Conservation (phyloP, 2,329 filamentous ascomycete species). For the Fusarium nelsonii region DNA sequence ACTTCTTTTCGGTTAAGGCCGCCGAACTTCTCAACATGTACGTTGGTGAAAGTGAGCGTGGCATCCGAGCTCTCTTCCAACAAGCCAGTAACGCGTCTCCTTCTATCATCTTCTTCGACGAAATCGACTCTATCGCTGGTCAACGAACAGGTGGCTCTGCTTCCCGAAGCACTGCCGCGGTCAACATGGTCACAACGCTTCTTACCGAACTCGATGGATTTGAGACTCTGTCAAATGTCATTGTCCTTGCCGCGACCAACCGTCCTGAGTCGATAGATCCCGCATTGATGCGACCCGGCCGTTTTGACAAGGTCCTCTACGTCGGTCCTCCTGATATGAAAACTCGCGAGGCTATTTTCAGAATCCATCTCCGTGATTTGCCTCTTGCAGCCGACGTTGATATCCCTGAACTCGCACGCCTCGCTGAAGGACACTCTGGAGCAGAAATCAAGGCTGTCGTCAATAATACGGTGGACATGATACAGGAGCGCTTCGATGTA, state of each 20-base stretch:
- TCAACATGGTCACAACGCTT: constrained; percentile 90
- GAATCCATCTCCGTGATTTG: constrained; percentile 73
- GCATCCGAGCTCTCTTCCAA: constrained; percentile 85
- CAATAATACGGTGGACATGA: constrained; percentile 54
- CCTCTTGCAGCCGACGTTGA: constrained; percentile 73
- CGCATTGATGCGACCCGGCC: constrained; percentile 85
- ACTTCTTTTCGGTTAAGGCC: constrained; percentile 95
- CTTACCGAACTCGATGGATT: constrained; percentile 98
- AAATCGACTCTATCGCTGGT: constrained; percentile 87
- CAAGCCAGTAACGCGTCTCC: constrained; percentile 88
- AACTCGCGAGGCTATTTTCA: constrained; percentile 82
- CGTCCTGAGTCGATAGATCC: constrained; percentile 87
- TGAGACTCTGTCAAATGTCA: constrained; percentile 82
- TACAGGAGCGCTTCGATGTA: constrained; percentile 54
- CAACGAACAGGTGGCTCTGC: constrained; percentile 60
- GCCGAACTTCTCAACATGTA: constrained; percentile 97
- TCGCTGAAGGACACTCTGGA: constrained; percentile 84
- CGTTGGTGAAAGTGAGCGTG: constrained; percentile 92
- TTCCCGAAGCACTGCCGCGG: constrained; percentile 59
- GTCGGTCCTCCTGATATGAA: constrained; percentile 82
- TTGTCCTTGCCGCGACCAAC: constrained; percentile 93
- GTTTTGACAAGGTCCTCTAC: constrained; percentile 87
- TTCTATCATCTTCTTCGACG: constrained; percentile 96
- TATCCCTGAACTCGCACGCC: constrained; percentile 69
- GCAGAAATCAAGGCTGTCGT: constrained; percentile 78